Evolutionary conservation across 164 flowering plant species (phyloP).

Genomic region (Piper longum): DNA sequence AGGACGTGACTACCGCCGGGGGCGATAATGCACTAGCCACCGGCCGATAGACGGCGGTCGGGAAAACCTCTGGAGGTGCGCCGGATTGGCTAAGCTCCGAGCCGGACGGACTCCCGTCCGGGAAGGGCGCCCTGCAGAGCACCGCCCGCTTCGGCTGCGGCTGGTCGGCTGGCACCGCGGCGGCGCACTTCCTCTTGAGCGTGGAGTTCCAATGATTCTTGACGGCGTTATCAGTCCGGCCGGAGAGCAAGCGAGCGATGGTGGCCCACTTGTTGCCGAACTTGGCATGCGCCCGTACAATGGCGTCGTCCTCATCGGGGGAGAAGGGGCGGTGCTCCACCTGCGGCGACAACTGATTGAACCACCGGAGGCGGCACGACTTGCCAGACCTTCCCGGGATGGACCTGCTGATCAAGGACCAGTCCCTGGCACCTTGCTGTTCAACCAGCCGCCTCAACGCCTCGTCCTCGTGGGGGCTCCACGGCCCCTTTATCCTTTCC

Average conservation of each 20-base stretch:
- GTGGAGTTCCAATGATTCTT: conserved; percentile 97
- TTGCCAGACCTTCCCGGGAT: conserved; percentile 89
- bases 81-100: conserved; percentile 75
- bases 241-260: conserved; percentile 60
- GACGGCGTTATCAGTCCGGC: conserved; percentile 93
- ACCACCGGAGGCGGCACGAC: conserved; percentile 87
- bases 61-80: conserved; percentile 5
- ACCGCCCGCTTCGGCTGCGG: conserved; percentile 28
- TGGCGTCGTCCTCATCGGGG: conserved; percentile 66
- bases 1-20: conserved; percentile 19
- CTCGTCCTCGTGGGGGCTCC: conserved; percentile 96
- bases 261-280: conserved; percentile 93
- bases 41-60: conserved; percentile 3
- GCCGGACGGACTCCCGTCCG: conserved; percentile 56
- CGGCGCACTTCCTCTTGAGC: conserved; percentile 57
- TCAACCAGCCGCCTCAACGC: conserved; percentile 43
- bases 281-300: conserved; percentile 56
- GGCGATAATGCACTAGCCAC: neutral
- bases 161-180: conserved; percentile 4
- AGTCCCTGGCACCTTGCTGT: conserved; percentile 72
- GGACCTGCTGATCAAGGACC: conserved; percentile 78
- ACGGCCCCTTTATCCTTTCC: conserved; percentile 92
- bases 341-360: conserved; percentile 81
- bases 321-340: conserved; percentile 72
- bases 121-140: conserved; percentile 13